A percentile compares a stretch with the other conserved stretches of the same genome.
These are phyloP conservation scores for Chrysophaeum taylorii DNA, from an alignment of 352 stramenopile genomes.

Conservation along the genomic window DNA sequence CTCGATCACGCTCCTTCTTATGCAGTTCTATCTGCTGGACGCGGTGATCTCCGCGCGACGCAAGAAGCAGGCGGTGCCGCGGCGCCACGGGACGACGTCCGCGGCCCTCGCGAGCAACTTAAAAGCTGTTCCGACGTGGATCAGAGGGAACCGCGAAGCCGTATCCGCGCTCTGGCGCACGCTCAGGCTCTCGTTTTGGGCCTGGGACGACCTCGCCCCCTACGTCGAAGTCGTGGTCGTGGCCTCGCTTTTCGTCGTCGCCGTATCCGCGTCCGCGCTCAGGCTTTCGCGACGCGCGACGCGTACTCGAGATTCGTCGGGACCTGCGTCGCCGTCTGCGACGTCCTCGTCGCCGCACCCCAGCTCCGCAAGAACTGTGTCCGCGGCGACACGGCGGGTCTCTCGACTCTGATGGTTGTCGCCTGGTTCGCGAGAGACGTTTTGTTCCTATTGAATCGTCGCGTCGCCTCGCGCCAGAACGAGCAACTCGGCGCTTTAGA, in stretches of 20 bases:
- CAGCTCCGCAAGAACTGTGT: not conserved
- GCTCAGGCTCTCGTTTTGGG: not conserved
- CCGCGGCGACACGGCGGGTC: not conserved
- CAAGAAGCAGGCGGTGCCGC: slow-evolving; percentile 8
- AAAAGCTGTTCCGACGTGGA: not conserved
- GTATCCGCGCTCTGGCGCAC: not conserved
- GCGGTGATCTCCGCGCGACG: not conserved
- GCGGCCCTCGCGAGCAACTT: not conserved
- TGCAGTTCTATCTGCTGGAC: slow-evolving; percentile 12
- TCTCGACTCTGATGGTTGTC: not conserved
- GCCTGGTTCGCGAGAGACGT: not conserved
- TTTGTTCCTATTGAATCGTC: too few species aligned
- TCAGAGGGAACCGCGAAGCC: not conserved
- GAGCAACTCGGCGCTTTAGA: not conserved
- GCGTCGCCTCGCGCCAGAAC: not conserved
- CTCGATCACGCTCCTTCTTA: not conserved
- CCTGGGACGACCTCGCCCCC: slow-evolving; percentile 7
- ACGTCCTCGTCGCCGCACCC: not conserved
- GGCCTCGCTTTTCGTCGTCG: not conserved
- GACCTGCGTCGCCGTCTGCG: not conserved
- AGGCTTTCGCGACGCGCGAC: not conserved
- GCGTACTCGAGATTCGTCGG: not conserved
- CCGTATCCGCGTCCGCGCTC: not conserved
- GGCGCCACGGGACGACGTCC: not conserved
- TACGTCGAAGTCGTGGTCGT: slow-evolving; percentile 16